Percentiles rank a stretch among this genome's conserved stretches.
These are phyloP conservation scores for Jaenimonas drosophilae DNA, from an alignment of 208 protist species.

Conservation along the genomic window DNA sequence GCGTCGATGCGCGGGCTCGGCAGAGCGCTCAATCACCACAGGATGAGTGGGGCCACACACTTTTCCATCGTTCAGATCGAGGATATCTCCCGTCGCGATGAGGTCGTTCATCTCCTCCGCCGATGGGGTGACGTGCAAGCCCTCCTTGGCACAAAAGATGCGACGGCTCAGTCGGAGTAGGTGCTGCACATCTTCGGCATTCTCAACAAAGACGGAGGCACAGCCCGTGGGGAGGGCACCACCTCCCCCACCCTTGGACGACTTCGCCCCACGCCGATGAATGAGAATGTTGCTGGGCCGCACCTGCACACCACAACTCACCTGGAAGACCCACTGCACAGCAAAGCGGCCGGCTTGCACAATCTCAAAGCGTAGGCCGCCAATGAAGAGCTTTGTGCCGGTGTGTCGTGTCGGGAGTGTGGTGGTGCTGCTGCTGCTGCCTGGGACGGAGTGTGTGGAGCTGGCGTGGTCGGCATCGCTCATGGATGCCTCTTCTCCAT, in stretches of 20 bases:
- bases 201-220: conserved; percentile 58
- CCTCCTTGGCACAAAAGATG: conserved; percentile 60
- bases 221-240: conserved; percentile 81
- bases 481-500: conserved; percentile 3
- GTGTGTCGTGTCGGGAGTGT: conserved; percentile 2
- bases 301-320: conserved; percentile 44
- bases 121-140: conserved; percentile 52
- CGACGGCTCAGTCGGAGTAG: conserved; percentile 64
- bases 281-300: conserved; percentile 48
- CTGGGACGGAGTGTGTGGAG: too few species aligned
- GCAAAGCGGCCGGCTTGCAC: conserved; percentile 54
- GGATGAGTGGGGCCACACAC: conserved; percentile 64
- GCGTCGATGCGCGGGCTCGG: background rate
- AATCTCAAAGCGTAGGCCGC: conserved; percentile 80
- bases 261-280: too few species aligned
- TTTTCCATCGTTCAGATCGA: conserved; percentile 35
- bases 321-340: conserved; percentile 65
- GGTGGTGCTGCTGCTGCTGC: background rate
- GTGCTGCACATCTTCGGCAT: conserved; percentile 22
- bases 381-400: conserved; percentile 75
- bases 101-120: conserved; percentile 38
- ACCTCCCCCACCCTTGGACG: too few species aligned
- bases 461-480: too few species aligned
- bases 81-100: conserved; percentile 30
- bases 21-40: conserved; percentile 65